These are phyloP conservation scores for Blastobotrys parvus DNA, from an alignment of 805 yeast genomes.

Conservation along the genomic window DNA sequence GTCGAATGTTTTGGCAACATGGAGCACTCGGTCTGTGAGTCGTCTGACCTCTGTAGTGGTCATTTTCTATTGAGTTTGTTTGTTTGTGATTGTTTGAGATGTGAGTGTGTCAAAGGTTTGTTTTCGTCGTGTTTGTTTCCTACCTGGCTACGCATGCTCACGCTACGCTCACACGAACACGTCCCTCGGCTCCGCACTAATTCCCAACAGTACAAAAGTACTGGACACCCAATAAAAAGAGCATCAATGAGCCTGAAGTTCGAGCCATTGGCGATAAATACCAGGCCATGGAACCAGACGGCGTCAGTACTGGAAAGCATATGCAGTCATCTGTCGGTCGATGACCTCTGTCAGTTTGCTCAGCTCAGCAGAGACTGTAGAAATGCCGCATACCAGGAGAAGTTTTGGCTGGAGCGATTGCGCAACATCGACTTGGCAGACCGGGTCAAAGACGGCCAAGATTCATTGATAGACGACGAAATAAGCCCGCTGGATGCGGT, in stretches of 20 bases:
- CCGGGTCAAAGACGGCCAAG: no score
- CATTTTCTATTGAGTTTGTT: neutral
- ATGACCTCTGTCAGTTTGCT: constrained; percentile 34
- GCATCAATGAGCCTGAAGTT: neutral
- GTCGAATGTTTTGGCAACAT: constrained; percentile 51
- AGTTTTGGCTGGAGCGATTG: constrained; percentile 10
- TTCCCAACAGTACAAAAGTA: neutral
- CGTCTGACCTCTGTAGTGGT: neutral
- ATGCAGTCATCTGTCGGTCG: constrained; percentile 10
- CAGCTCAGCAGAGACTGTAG: constrained; percentile 33
- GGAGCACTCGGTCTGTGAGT: constrained; percentile 39
- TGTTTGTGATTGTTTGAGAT: neutral
- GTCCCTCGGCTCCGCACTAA: neutral
- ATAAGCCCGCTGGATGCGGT: constrained; percentile 11
- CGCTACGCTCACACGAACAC: neutral
- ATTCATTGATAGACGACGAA: neutral
- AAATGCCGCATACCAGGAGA: constrained; percentile 33
- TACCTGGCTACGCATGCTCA: no score
- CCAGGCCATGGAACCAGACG: neutral
- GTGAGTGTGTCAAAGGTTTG: neutral
- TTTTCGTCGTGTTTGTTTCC: neutral
- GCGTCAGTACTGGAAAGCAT: constrained; percentile 1
- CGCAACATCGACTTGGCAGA: neutral
- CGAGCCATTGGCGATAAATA: neutral
- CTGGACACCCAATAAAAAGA: no score